Base-by-base conservation (phyloP, 75 land plant species). In the Azolla pinnata region DNA sequence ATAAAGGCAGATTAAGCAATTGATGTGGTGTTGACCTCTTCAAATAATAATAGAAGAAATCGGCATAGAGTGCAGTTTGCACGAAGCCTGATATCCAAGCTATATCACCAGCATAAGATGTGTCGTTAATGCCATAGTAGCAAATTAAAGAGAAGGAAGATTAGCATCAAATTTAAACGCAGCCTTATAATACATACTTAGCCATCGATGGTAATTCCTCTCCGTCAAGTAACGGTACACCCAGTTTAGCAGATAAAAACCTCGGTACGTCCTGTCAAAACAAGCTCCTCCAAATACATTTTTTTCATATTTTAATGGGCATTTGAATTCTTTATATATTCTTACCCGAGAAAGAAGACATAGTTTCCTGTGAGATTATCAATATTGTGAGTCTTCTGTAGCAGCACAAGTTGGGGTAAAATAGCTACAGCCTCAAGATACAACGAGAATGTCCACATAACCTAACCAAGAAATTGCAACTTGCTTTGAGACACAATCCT, bases 341-440 rank as follows among this genome's bases (percentile, higher is more conserved):
- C 51, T 48, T 73, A 84, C 88, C 89, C 86, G 26, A 85, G 77
- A 45, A 85, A 72, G 35, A 86, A 83, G 56, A 86, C 79, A 67
- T 86, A 86, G 75, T 86, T 86, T 26, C 87, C 90, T 31, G 90
- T 87, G 54, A 87, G 67, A 48, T 87, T 87, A 64, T 84, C 91
- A 48, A 87, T 78, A 56, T 87, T 87, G 61, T 72, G 71, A 10
- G 91, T 84, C 54, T 82, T 77, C 56, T 87, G 91, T 53, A 87
- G 52, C 44, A 87, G 46, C 8, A 87, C 88, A 25, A 87, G 79
- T 71, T 83, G 91, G 54, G 91, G 91, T 60, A 87, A 72, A 45
- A 87, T 87, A 21, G 91, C 91, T 44, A 87, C 82, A 23, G 91
- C 84, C 59, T 87, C 91, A 61, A 87, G 56, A 55, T 70, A 87